These are phyloP conservation scores for Tolypocladium cylindrosporum DNA, from an alignment of 2,329 filamentous ascomycete species.

Conservation along the genomic window DNA sequence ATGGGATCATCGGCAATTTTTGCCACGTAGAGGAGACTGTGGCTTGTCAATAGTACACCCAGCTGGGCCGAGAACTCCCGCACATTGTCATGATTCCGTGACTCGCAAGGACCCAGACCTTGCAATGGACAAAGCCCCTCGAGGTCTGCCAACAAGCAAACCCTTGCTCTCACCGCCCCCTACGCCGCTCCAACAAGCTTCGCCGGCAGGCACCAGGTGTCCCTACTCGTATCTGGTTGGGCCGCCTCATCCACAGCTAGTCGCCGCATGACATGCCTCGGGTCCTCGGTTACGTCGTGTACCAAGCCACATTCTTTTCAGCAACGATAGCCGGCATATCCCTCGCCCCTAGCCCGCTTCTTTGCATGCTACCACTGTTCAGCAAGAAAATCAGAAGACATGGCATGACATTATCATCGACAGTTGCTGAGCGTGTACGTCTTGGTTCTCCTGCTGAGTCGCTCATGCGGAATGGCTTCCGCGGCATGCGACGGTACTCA, in stretches of 20 bases:
- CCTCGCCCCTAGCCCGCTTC: too few species aligned
- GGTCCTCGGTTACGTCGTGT: not conserved
- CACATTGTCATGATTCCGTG: not conserved
- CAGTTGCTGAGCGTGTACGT: too few species aligned
- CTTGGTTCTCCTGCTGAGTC: not conserved
- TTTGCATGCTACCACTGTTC: not conserved
- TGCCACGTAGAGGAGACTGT: not conserved
- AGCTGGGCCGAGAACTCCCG: not conserved
- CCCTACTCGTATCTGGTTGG: not conserved
- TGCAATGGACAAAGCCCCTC: not conserved
- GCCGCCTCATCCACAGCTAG: not conserved
- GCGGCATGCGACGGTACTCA: not conserved
- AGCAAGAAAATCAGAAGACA: not conserved
- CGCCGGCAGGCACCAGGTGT: not conserved
- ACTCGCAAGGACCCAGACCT: not conserved
- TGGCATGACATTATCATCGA: not conserved
- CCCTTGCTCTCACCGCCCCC: not conserved
- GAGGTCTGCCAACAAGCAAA: not conserved
- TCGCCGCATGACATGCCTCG: not conserved
- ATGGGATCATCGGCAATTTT: not conserved
- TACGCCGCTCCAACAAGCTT: not conserved
- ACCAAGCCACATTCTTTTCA: not conserved
- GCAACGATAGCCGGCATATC: not conserved
- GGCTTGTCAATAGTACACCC: not conserved
- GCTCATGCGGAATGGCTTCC: not conserved